Percentiles rank a stretch among this genome's conserved stretches.
Evolutionary conservation across 306 rosid species (phyloP).

Genomic region (Vigna radiata): DNA sequence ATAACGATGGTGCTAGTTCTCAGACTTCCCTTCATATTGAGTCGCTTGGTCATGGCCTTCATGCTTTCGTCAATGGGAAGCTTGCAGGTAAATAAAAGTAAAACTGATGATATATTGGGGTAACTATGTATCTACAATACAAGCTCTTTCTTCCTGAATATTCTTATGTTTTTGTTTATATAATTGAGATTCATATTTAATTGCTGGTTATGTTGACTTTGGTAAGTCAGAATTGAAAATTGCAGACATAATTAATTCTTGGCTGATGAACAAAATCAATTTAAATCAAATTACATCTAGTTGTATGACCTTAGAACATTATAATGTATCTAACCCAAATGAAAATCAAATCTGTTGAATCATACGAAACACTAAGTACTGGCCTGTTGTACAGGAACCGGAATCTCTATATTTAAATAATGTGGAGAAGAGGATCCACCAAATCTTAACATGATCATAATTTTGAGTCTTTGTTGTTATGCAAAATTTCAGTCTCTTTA

Average conservation of each 20-base stretch:
- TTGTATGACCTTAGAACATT: conserved; percentile 11
- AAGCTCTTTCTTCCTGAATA: background rate
- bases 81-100: conserved; percentile 65
- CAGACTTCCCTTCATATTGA: conserved; percentile 78
- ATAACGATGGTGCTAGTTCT: conserved; percentile 62
- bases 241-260: background rate
- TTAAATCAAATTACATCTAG: background rate
- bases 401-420: background rate
- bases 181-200: conserved; percentile 17
- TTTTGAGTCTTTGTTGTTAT: background rate
- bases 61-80: conserved; percentile 79
- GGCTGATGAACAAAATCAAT: background rate
- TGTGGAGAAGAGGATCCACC: conserved; percentile 3
- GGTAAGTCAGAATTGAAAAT: background rate
- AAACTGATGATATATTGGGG: conserved; percentile 8
- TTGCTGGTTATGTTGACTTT: background rate
- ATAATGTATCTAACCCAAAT: background rate
- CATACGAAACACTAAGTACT: background rate
- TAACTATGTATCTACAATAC: background rate
- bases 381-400: background rate
- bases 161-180: background rate
- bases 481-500: background rate
- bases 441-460: background rate
- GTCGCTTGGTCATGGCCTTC: conserved; percentile 93
- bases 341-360: background rate